phyloP scores from a whole-genome alignment of 805 yeast genomes.

The Clavispora santaluciae region DNA sequence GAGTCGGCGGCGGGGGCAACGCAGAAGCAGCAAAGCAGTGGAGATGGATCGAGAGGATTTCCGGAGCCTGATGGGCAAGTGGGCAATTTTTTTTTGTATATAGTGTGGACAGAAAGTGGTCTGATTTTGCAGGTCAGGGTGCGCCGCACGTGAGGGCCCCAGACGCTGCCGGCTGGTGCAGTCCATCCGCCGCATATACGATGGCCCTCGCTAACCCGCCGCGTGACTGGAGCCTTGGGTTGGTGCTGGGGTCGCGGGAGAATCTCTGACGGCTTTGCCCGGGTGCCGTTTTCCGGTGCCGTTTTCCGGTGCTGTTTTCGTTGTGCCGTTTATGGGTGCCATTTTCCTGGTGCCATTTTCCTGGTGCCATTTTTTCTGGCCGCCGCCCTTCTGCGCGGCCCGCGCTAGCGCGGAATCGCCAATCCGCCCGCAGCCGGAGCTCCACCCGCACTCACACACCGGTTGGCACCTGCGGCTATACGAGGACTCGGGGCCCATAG shows the following conservation, averaged over 20 bases:
- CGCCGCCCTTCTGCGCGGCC: not conserved
- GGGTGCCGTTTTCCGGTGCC: too few species aligned
- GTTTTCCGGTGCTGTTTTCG: too few species aligned
- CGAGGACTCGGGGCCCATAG: not conserved
- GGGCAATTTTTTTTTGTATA: conserved; percentile 6
- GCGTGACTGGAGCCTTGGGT: not conserved
- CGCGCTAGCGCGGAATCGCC: not conserved
- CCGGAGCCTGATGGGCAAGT: not conserved
- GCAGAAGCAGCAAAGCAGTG: not conserved
- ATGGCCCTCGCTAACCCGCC: not conserved
- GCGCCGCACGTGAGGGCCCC: not conserved
- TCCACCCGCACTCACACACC: not conserved
- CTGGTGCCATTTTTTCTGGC: not conserved
- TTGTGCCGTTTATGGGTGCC: too few species aligned
- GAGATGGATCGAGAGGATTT: not conserved
- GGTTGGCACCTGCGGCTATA: not conserved
- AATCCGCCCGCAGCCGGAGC: not conserved
- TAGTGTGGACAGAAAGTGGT: conserved; percentile 6
- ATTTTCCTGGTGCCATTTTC: too few species aligned
- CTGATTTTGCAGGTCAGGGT: conserved; percentile 3
- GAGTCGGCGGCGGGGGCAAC: not conserved
- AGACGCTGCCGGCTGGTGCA: not conserved
- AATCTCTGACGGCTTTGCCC: too few species aligned
- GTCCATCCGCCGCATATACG: not conserved
- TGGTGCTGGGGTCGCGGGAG: too few species aligned